Base-by-base conservation (phyloP, 352 stramenopile genomes). In the Phytophthora colocasiae region DNA sequence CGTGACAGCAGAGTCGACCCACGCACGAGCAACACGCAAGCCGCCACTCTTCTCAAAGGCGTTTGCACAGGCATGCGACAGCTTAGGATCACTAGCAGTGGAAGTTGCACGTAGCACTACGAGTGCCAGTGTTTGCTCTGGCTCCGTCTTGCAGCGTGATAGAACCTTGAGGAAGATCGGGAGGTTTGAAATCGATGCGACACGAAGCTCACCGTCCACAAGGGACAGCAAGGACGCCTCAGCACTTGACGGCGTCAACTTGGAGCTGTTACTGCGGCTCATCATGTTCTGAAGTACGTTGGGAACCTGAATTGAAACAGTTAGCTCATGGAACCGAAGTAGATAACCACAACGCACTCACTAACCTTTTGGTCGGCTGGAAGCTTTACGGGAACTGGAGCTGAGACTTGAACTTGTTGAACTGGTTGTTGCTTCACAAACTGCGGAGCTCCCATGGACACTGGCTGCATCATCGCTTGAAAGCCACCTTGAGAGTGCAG, bases 41-140 rank as follows among this genome's bases (percentile, higher is more conserved):
- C 87, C 87, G 15, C 83, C 85, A 36, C 71, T 80, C 51, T 87
- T 89, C 55, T 96, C 87, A 60, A 92, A 96, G 11, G 77, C 75
- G 19, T 39, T 49, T 7, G 81, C 83, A 70, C 81, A 94, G 7
- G 77, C 68, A 29, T 71, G 75, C 19, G 83, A 80, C 5, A 94
- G 66, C 56, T 92, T 92, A 2, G 46, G 52, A 50, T 91, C 64
- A 17, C 62, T 82, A 12, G 73, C 74, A 5, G 81, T 81, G 24
- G 83, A 82, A 14, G 86, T 94, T 41, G 73, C 80, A 45, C 86
- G 86, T 26, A 94, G 74, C 9, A 92, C 77, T 39, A 92, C 78
- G 27, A 94, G 78, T 14, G 86, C 81, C 4, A 92, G 61, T 3
- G 86, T 85, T 64, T 91, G 75, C 44, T 92, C 84, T 9, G 84